Evolutionary conservation across 1,284 basidiomycete genomes (phyloP).

Genomic region (Ceratobasidium sp.): DNA sequence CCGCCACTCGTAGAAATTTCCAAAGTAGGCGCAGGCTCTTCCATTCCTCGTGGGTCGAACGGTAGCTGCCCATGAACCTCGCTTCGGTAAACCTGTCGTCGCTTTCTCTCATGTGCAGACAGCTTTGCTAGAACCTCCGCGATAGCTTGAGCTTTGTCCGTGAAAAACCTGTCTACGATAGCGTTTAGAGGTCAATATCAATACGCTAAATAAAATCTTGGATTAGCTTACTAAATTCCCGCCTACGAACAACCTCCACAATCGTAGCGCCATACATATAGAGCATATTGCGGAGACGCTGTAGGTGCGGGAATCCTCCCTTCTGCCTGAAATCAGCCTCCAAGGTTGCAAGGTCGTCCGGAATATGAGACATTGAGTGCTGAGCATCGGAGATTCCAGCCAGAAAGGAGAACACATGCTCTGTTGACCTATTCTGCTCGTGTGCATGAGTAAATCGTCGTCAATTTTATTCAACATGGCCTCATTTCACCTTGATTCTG

Average conservation of each 20-base stretch:
- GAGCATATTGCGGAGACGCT: conserved; percentile 89
- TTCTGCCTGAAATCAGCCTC: conserved; percentile 79
- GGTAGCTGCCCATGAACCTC: conserved; percentile 86
- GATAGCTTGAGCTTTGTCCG: conserved; percentile 81
- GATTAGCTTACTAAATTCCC: conserved; percentile 79
- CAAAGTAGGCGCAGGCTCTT: conserved; percentile 79
- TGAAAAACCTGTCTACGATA: conserved; percentile 77
- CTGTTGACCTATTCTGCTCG: conserved; percentile 80
- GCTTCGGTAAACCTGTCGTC: conserved; percentile 81
- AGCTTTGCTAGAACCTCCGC: conserved; percentile 64
- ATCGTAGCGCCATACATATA: conserved; percentile 95
- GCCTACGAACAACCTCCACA: conserved; percentile 89
- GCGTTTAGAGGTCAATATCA: not conserved
- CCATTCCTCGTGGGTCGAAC: conserved; percentile 81
- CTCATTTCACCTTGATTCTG: conserved; percentile 34
- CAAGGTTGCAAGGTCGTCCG: conserved; percentile 71
- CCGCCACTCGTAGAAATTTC: conserved; percentile 80
- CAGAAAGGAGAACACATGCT: conserved; percentile 75
- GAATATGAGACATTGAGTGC: conserved; percentile 79
- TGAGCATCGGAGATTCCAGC: conserved; percentile 82
- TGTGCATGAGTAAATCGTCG: not conserved
- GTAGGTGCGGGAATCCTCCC: conserved; percentile 91
- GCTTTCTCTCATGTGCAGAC: conserved; percentile 74
- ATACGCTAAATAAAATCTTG: not conserved
- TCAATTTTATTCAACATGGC: not conserved